These are phyloP conservation scores for Arthrobotrys sinensis DNA, from an alignment of 2,329 filamentous ascomycete genomes.

Conservation along the genomic window DNA sequence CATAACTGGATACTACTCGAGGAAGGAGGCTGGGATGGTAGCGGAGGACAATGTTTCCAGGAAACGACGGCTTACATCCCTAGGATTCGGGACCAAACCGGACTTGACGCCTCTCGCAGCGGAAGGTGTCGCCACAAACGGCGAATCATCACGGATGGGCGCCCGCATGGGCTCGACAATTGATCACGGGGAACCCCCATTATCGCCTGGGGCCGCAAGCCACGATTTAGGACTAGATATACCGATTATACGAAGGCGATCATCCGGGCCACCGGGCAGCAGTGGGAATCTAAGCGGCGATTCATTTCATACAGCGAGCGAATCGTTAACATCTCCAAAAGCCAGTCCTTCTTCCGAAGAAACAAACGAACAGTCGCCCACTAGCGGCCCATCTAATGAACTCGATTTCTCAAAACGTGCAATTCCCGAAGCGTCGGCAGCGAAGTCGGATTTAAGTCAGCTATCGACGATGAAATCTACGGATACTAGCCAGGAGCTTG, in stretches of 20 bases:
- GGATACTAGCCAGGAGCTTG: conserved; percentile 59
- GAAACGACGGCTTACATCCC: conserved; percentile 56
- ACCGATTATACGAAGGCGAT: conserved; percentile 37
- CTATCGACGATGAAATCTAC: conserved; percentile 54
- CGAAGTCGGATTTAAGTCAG: conserved; percentile 50
- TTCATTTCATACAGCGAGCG: conserved; percentile 57
- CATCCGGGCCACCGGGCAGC: conserved; percentile 41
- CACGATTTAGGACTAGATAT: conserved; percentile 51
- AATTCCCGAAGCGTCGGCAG: conserved; percentile 33
- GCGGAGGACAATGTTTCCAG: conserved; percentile 62
- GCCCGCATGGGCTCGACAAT: conserved; percentile 16
- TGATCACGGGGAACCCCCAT: conserved; percentile 38
- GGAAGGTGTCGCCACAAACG: conserved; percentile 17
- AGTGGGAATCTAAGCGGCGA: conserved; percentile 56
- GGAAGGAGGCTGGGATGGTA: conserved; percentile 61
- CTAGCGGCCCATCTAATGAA: conserved; percentile 44
- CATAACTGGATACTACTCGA: conserved; percentile 63
- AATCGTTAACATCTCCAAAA: conserved; percentile 49
- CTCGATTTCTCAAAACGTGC: conserved; percentile 58
- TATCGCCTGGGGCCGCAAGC: conserved; percentile 6
- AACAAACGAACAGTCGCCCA: conserved; percentile 22
- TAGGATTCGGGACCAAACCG: conserved; percentile 59
- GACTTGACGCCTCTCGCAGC: conserved; percentile 42
- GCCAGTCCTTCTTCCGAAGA: conserved; percentile 44
- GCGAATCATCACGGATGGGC: conserved; percentile 46